These are phyloP conservation scores for Lumnitzera racemosa DNA, from an alignment of 345 rosid species.

Conservation along the genomic window DNA sequence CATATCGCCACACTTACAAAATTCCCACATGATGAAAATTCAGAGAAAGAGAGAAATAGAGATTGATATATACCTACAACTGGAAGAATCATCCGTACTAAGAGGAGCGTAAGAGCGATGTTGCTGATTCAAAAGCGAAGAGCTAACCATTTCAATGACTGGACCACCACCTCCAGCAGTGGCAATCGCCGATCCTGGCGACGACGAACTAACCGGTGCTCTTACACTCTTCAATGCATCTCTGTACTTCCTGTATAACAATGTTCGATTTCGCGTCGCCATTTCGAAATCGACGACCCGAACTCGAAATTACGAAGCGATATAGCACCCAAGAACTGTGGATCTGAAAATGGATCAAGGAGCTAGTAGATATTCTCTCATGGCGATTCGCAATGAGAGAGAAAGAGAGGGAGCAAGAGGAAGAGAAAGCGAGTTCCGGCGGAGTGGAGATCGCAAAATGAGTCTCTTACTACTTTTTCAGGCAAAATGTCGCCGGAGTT, in stretches of 20 bases:
- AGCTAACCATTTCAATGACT: conserved; percentile 83
- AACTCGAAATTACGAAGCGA: background rate
- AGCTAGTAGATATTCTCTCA: background rate
- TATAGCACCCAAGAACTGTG: background rate
- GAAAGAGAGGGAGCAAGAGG: background rate
- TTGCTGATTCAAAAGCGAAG: conserved; percentile 57
- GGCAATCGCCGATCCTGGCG: conserved; percentile 20
- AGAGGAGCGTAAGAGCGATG: conserved; percentile 70
- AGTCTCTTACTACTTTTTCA: too few species aligned
- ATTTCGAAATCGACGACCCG: conserved; percentile 16
- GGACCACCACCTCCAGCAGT: conserved; percentile 40
- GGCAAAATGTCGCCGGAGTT: too few species aligned
- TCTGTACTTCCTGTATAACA: conserved; percentile 61
- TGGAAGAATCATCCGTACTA: conserved; percentile 83
- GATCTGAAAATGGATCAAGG: conserved; percentile 1
- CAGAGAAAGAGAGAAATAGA: too few species aligned
- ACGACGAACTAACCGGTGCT: conserved; percentile 38
- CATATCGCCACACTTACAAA: too few species aligned
- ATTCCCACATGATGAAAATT: too few species aligned
- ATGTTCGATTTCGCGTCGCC: conserved; percentile 88
- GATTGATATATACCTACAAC: conserved; percentile 44
- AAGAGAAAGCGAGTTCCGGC: too few species aligned
- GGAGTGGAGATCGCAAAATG: too few species aligned
- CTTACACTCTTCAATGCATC: conserved; percentile 91
- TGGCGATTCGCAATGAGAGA: background rate